Evolutionary conservation across 2,329 filamentous ascomycete species (phyloP).

Genomic region (Lachnellula willkommii): DNA sequence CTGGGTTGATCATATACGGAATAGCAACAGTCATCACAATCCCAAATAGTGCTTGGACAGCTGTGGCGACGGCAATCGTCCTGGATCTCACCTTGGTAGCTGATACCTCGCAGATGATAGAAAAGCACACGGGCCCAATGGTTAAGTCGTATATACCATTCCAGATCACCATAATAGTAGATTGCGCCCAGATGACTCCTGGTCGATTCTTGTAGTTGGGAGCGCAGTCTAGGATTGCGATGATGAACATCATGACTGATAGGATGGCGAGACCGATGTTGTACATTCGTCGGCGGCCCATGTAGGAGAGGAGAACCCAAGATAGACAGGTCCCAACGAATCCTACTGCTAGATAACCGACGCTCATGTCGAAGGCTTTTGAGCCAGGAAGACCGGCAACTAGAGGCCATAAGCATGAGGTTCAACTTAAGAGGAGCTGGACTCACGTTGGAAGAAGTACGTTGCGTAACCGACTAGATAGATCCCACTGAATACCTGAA

Average conservation of each 20-base stretch:
- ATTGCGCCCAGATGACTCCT: conserved; percentile 32
- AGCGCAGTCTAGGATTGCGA: conserved; percentile 33
- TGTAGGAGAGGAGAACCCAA: conserved; percentile 45
- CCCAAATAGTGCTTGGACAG: not conserved
- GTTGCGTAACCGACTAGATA: conserved; percentile 43
- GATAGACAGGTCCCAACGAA: conserved; percentile 47
- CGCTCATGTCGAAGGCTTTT: conserved; percentile 54
- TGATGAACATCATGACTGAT: conserved; percentile 45
- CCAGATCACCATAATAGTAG: conserved; percentile 33
- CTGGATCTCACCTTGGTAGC: conserved; percentile 22
- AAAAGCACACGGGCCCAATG: conserved; percentile 11
- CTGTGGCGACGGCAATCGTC: conserved; percentile 14
- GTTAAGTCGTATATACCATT: conserved; percentile 36
- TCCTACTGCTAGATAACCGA: conserved; percentile 42
- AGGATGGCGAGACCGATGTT: conserved; percentile 54
- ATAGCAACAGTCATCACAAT: conserved; percentile 30
- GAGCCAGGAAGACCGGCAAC: conserved; percentile 54
- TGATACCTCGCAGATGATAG: conserved; percentile 4
- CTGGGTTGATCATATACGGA: conserved; percentile 38
- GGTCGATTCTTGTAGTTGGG: conserved; percentile 8
- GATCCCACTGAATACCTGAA: conserved; percentile 26
- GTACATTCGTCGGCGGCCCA: conserved; percentile 58
- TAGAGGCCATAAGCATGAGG: not conserved
- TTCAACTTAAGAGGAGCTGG: not conserved
- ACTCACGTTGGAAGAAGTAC: conserved; percentile 39